Evolutionary conservation across 345 rosid species (phyloP), one percentile per base, ranked within the genome.

Genomic region (Lepidium sativum): DNA sequence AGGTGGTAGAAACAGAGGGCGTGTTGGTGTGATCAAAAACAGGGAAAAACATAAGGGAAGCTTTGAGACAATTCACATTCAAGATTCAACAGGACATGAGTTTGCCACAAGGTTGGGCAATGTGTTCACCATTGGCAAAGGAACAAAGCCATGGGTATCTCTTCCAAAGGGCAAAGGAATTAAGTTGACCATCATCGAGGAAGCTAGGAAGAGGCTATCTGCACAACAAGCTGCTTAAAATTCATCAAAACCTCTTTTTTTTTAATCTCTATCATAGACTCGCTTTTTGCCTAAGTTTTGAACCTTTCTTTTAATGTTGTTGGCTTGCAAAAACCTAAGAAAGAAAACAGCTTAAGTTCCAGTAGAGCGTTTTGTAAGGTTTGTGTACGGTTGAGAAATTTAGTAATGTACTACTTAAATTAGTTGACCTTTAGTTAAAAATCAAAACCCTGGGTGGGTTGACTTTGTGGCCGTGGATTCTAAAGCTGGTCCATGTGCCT

Each of bases 151-250:
- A 0, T 86, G 95, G 95, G 83, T 86, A 34, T 86, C 95, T 27
- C 89, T 89, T 67, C 96, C 96, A 8, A 88, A 83, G 82, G 96
- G 96, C 67, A 88, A 83, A 76, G 96, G 96, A 74, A 88, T 89
- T 43, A 86, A 89, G 81, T 70, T 89, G 20, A 81, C 89, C 2
- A 76, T 89, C 81, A 86, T 86, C 29, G 97, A 89, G 61, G 97
- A 89, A 73, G 94, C 97, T 2, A 82, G 82, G 79, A 89, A 80
- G 85, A 85, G 91, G 79, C 81, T 77, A 37, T 81, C 88, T 13
- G 79, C 88, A 8, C 88, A 84, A 62, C 70, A 68, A 62, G 78
- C 78, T 74, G 77, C 78, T 52, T 74, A 49, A 72, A 52, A 6
- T 13, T 49, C 27, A 34, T 48, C 21, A n/a, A 21, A 25, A 8